Base-by-base conservation (phyloP, 495 filamentous ascomycete genomes). In the Aspergillus panamensis region DNA sequence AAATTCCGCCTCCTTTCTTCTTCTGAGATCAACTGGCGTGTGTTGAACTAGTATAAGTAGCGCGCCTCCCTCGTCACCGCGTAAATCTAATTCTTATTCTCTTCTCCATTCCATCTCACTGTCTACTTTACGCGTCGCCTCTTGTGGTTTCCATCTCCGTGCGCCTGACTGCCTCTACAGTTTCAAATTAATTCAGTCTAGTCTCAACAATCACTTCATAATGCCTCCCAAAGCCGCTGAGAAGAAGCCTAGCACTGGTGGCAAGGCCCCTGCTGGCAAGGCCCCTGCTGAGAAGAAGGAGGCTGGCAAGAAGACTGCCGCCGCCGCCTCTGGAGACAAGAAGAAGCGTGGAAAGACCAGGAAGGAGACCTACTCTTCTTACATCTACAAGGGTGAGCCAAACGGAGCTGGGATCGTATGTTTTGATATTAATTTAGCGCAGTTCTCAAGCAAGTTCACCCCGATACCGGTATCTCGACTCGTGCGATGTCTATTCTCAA, bases 341-440 rank as follows among this genome's bases (percentile, higher is more conserved):
- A 98, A 97, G 90, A 98, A 98, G 92, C 91, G 95, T 68, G 96
- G 91, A 84, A 98, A 98, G 93, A 88, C 94, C 66, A 87, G 94
- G 78, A 97, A 97, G 89, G 94, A 98, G 86, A 98, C 94, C 53
- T 98, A 98, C 82, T 96, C 90, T 64, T 94, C 89, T 43, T 98
- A 98, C 87, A 98, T 98, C 83, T 98, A 98, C 87, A 98, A 98
- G 84, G 94, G 94, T 96, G 77, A 77, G 88, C 70, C 25, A 25
- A 25, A 5, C 25, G 25, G 2, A 5, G 2, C 5, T 25, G 25
- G 25, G 25, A 25, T 25, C 5, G 25, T 25, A 25, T 25, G 25
- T 25, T 25, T 25, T 25, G 6, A 25, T 33, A 20, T 37, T 57
- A 51, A 58, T 57, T 48, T 57, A 48, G 13, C 79, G 3, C 69